These are phyloP conservation scores for Boletales sp. DNA, from an alignment of 768 basidiomycete species.

Conservation along the genomic window DNA sequence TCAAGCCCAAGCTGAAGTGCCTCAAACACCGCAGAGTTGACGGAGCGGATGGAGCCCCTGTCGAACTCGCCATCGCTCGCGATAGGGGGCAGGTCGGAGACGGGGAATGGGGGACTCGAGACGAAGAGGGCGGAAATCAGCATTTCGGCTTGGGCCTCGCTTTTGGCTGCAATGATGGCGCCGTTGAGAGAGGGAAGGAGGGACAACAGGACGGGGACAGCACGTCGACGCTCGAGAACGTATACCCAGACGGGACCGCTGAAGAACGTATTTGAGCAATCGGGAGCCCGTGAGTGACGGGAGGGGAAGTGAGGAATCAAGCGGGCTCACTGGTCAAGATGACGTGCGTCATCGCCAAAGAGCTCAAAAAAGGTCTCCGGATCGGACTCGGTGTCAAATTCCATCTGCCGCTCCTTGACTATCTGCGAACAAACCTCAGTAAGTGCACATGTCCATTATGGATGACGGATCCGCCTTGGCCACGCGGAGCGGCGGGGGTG, in stretches of 20 bases:
- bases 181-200: conserved; percentile 60
- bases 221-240: conserved; percentile 77
- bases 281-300: conserved; percentile 6
- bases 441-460: conserved; percentile 10
- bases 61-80: conserved; percentile 34
- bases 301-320: not conserved
- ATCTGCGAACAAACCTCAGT: conserved; percentile 46
- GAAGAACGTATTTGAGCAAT: conserved; percentile 5
- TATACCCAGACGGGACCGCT: conserved; percentile 92
- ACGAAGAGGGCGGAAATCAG: conserved; percentile 77
- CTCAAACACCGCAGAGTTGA: conserved; percentile 47
- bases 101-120: conserved; percentile 78
- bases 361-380: conserved; percentile 76
- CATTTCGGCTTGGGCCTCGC: conserved; percentile 65
- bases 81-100: conserved; percentile 56
- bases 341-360: conserved; percentile 73
- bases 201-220: conserved; percentile 75
- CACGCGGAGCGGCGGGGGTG: not conserved
- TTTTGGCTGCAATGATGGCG: conserved; percentile 70
- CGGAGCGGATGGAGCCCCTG: conserved; percentile 36
- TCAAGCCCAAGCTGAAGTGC: conserved; percentile 39
- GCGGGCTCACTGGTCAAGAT: conserved; percentile 68
- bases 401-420: conserved; percentile 86
- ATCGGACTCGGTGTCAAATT: conserved; percentile 80
- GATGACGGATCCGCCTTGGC: conserved; percentile 13